phyloP scores from a whole-genome alignment of 2,329 filamentous ascomycete genomes.

The Cladobotryum mycophilum region DNA sequence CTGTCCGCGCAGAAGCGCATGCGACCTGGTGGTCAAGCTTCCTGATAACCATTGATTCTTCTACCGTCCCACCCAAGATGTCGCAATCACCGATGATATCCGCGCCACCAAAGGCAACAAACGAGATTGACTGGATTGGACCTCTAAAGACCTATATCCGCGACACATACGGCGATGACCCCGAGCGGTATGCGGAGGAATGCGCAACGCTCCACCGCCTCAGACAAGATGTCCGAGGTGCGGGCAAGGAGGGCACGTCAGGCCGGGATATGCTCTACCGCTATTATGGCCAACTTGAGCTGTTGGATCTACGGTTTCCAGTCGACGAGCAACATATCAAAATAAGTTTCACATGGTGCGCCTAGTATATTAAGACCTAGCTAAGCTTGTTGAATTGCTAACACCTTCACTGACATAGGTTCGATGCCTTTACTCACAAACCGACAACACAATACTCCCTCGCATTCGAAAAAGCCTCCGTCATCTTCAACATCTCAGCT shows the following conservation, averaged over 20 bases:
- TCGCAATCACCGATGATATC: slow-evolving; percentile 92
- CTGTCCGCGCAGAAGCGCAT: no score
- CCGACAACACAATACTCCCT: slow-evolving; percentile 94
- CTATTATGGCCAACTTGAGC: slow-evolving; percentile 95
- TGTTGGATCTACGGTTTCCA: slow-evolving; percentile 89
- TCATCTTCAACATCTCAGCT: slow-evolving; percentile 98
- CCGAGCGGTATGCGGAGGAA: slow-evolving; percentile 91
- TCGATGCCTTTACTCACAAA: slow-evolving; percentile 98
- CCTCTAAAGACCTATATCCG: slow-evolving; percentile 92
- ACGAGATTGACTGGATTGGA: slow-evolving; percentile 95
- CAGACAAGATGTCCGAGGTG: slow-evolving; percentile 96
- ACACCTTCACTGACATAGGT: slow-evolving; percentile 52
- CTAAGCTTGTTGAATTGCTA: slow-evolving; percentile 6
- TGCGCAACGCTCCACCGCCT: slow-evolving; percentile 89
- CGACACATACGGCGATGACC: slow-evolving; percentile 90
- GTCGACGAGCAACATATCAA: slow-evolving; percentile 99
- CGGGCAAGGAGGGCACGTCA: slow-evolving; percentile 91
- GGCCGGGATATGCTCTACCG: slow-evolving; percentile 90
- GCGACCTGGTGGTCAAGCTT: no score
- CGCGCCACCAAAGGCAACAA: slow-evolving; percentile 85
- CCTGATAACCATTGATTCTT: no score
- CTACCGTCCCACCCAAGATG: slow-evolving; percentile 40
- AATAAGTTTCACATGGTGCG: slow-evolving; percentile 93
- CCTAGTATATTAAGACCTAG: background rate
- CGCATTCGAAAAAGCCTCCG: slow-evolving; percentile 96